Conservation (phyloP, 805 yeast species). For the Scheffersomyces lignosus region DNA sequence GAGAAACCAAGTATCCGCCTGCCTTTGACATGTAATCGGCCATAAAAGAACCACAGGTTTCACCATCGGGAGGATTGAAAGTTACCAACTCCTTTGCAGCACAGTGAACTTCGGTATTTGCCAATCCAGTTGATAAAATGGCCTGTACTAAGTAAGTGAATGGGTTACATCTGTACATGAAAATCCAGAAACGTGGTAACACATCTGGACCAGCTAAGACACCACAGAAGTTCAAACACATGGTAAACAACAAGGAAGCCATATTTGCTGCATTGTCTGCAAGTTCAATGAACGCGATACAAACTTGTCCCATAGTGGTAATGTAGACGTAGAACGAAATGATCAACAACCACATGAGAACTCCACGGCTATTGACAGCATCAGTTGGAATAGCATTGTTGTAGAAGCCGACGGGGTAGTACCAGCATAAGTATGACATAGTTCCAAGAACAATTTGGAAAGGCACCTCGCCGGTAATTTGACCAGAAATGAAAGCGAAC, state of each 20-base stretch:
- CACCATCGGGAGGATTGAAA: slow-evolving; percentile 21
- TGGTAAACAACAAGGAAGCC: slow-evolving; percentile 27
- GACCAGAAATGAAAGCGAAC: slow-evolving; percentile 41
- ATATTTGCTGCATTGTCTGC: slow-evolving; percentile 37
- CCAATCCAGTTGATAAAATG: slow-evolving; percentile 32
- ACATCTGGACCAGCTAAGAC: slow-evolving; percentile 30
- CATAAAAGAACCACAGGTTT: slow-evolving; percentile 23
- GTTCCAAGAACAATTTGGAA: slow-evolving; percentile 49
- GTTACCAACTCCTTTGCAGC: slow-evolving; percentile 19
- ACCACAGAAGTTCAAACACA: slow-evolving; percentile 40
- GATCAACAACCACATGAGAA: slow-evolving; percentile 14
- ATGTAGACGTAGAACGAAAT: slow-evolving; percentile 25
- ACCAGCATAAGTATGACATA: slow-evolving; percentile 44
- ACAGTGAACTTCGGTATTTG: slow-evolving; percentile 39
- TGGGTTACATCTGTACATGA: slow-evolving; percentile 72
- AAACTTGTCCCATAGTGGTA: slow-evolving; percentile 29
- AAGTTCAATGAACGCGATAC: slow-evolving; percentile 29
- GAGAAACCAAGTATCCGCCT: slow-evolving; percentile 50
- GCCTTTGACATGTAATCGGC: slow-evolving; percentile 27
- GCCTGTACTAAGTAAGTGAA: slow-evolving; percentile 67
- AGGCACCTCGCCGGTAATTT: slow-evolving; percentile 46
- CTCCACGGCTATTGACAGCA: slow-evolving; percentile 9
- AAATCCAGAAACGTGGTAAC: slow-evolving; percentile 53
- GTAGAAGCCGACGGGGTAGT: slow-evolving; percentile 54
- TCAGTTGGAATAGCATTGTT: slow-evolving; percentile 7